Base-by-base conservation (phyloP, 2,329 filamentous ascomycete species). In the Scytalidium lignicola region DNA sequence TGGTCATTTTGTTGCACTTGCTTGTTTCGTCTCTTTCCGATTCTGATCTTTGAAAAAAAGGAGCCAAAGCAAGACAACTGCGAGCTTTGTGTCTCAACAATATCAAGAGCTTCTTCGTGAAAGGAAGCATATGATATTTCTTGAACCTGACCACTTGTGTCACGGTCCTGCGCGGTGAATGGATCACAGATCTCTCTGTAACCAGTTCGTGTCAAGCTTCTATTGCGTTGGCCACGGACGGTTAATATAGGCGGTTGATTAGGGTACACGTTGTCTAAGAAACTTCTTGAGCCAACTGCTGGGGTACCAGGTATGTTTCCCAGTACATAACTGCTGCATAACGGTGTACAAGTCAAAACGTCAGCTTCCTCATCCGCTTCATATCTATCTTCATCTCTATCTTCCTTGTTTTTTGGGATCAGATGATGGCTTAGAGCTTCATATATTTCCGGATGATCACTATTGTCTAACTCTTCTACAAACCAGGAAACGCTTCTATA, bases 401-500 rank as follows among this genome's bases (percentile, higher is more conserved):
- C 32, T 17, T 37, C 12, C 12, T 13, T 37, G 10, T 37, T n/a
- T 17, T 37, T 37, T 17, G 15, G 32, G n/a, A 37, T 17, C 32
- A n/a, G 10, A 37, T 37, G 32, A 13, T n/a, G 7, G 32, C 32
- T 7, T n/a, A 17, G 15, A 17, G 10, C 12, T 37, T 13, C 32
- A 37, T 13, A 37, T 17, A 37, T 15, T 13, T 37, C 15, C 32
- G n/a, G 10, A 15, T n/a, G 12, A 37, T 13, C 10, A 37, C n/a
- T 17, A 37, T n/a, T 13, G 15, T 37, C 32, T 17, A 37, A 37
- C 6, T 37, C 32, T 37, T 37, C 32, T 17, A 17, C 15, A 37
- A 37, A 37, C 32, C 32, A 37, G n/a, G 32, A 37, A 37, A 37
- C 32, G n/a, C n/a, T 37, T n/a, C 32, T 5, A 44, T 50, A 51